These are phyloP conservation scores for Colletotrichum spinosum DNA, from an alignment of 2,329 filamentous ascomycete genomes.

Conservation along the genomic window DNA sequence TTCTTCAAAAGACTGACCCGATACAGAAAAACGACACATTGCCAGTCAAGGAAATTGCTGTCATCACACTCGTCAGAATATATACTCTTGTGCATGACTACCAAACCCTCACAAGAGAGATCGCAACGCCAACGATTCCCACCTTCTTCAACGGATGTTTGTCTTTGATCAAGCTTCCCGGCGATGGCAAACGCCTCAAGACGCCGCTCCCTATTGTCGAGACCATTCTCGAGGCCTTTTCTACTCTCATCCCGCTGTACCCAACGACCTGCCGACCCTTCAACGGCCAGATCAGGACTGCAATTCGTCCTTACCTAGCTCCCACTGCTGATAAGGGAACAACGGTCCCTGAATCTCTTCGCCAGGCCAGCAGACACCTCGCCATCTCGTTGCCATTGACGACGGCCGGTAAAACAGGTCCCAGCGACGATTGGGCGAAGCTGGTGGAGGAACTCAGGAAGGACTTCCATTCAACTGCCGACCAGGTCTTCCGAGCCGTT, in stretches of 20 bases:
- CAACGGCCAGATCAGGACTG: conserved; percentile 72
- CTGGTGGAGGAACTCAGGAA: conserved; percentile 71
- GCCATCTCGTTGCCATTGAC: conserved; percentile 81
- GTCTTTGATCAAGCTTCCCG: conserved; percentile 67
- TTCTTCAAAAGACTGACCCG: conserved; percentile 39
- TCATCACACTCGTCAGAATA: conserved; percentile 84
- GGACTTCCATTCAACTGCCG: conserved; percentile 76
- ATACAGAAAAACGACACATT: conserved; percentile 79
- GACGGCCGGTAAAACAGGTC: conserved; percentile 83
- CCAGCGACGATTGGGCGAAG: conserved; percentile 82
- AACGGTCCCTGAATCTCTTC: conserved; percentile 64
- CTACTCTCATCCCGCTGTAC: conserved; percentile 80
- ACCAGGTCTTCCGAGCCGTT: conserved; percentile 82
- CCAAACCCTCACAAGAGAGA: conserved; percentile 85
- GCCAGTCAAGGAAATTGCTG: conserved; percentile 79
- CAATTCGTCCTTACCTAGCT: conserved; percentile 71
- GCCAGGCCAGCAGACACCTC: conserved; percentile 71
- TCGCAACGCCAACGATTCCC: conserved; percentile 85
- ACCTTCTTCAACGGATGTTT: conserved; percentile 80
- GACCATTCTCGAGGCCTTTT: conserved; percentile 77
- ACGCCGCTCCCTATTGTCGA: conserved; percentile 67
- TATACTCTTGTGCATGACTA: conserved; percentile 86
- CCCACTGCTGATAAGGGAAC: conserved; percentile 67
- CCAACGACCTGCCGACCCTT: conserved; percentile 86
- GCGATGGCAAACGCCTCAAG: conserved; percentile 52